Conservation (phyloP, 441 rosid genomes). For the Populus hybrid region DNA sequence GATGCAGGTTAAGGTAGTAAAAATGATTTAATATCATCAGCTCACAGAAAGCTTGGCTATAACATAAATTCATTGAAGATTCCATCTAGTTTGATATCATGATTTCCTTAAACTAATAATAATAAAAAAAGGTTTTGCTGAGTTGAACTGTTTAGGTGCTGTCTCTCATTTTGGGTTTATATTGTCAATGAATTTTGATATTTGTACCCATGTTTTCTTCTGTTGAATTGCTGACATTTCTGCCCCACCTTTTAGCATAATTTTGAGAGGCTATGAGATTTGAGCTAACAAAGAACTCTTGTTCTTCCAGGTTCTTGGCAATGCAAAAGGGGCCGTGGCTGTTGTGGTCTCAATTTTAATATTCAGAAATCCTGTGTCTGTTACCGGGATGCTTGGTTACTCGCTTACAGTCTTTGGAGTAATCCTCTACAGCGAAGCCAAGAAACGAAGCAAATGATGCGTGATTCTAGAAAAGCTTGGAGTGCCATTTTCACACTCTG, state of each 20-base stretch:
- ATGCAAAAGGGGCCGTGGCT: constrained; percentile 57
- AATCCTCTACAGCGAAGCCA: constrained; percentile 47
- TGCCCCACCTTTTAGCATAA: constrained; percentile 42
- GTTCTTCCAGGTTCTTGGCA: constrained; percentile 45
- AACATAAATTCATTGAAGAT: not conserved
- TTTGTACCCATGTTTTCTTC: not conserved
- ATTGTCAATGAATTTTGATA: not conserved
- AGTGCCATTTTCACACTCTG: constrained; percentile 12
- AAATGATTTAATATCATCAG: not conserved
- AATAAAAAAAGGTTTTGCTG: not conserved
- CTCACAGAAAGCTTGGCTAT: not conserved
- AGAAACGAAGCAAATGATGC: constrained; percentile 41
- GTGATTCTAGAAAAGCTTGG: not conserved
- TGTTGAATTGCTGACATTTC: constrained; percentile 38
- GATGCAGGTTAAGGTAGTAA: not conserved
- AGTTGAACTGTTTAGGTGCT: not conserved
- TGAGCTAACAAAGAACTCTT: not conserved
- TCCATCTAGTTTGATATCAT: not conserved
- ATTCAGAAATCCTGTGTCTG: constrained; percentile 52
- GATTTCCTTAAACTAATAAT: not conserved
- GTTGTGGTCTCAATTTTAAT: no score
- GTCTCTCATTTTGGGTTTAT: not conserved
- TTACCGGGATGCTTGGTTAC: constrained; percentile 55
- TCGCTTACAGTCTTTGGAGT: constrained; percentile 45
- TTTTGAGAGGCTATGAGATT: constrained; percentile 37